These are phyloP conservation scores for Marasmius oreades DNA, from an alignment of 1,284 basidiomycete genomes.

Conservation along the genomic window DNA sequence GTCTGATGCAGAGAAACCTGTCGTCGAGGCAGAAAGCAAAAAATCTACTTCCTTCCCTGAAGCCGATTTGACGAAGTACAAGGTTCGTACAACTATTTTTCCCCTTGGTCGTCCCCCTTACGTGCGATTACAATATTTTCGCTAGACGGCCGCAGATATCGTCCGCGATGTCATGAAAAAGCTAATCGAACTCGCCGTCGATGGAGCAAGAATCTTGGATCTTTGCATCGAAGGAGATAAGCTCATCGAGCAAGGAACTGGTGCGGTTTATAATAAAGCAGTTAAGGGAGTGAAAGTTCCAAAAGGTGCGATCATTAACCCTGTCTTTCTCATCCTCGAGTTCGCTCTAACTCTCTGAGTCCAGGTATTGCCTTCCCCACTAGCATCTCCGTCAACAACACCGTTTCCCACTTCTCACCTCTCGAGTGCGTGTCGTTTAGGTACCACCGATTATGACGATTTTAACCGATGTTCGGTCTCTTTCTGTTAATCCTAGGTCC, in stretches of 20 bases:
- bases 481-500: slow-evolving; percentile 42
- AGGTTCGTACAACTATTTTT: slow-evolving; percentile 41
- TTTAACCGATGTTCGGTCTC: slow-evolving; percentile 13
- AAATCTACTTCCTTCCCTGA: slow-evolving; percentile 56
- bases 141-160: slow-evolving; percentile 86
- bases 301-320: slow-evolving; percentile 64
- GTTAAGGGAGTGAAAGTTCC: slow-evolving; percentile 82
- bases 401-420: slow-evolving; percentile 80
- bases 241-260: slow-evolving; percentile 83
- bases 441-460: slow-evolving; percentile 17
- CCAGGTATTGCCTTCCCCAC: slow-evolving; percentile 95
- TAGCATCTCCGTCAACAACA: slow-evolving; percentile 88
- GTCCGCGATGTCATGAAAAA: slow-evolving; percentile 84
- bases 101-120: not conserved
- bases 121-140: slow-evolving; percentile 10
- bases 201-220: slow-evolving; percentile 88
- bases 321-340: not conserved
- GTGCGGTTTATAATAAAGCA: slow-evolving; percentile 86
- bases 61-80: slow-evolving; percentile 81
- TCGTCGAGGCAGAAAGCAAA: slow-evolving; percentile 37
- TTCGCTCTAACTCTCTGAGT: slow-evolving; percentile 4
- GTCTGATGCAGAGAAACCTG: slow-evolving; percentile 50
- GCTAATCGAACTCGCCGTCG: slow-evolving; percentile 71
- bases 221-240: slow-evolving; percentile 92
- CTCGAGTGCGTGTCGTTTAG: slow-evolving; percentile 51